Evolutionary conservation across 371 early-diverging fungal genomes (phyloP).

Genomic region (Actinomucor elegans): DNA sequence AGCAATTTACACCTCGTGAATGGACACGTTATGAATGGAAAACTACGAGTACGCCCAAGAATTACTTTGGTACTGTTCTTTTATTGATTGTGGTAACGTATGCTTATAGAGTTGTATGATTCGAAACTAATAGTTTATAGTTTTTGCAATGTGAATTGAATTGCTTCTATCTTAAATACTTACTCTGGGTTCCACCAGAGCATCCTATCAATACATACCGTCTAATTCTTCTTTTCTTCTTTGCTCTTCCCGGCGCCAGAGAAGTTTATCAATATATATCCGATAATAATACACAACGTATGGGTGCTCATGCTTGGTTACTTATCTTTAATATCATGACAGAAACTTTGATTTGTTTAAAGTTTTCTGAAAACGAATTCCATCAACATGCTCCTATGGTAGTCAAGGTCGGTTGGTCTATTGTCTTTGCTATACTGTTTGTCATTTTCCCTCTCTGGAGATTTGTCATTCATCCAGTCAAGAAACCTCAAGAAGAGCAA

Average conservation of each 20-base stretch:
- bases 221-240: constrained; percentile 78
- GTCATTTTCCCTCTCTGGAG: constrained; percentile 74
- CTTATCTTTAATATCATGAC: constrained; percentile 84
- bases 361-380: constrained; percentile 89
- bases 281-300: constrained; percentile 71
- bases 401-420: constrained; percentile 81
- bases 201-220: constrained; percentile 83
- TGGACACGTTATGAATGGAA: constrained; percentile 95
- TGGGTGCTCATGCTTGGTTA: constrained; percentile 93
- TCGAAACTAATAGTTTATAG: constrained; percentile 25
- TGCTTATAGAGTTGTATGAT: no score
- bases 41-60: constrained; percentile 75
- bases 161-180: constrained; percentile 91
- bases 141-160: constrained; percentile 85
- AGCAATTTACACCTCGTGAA: constrained; percentile 92
- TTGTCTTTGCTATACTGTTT: constrained; percentile 52
- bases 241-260: constrained; percentile 83
- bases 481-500: constrained; percentile 3
- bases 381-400: constrained; percentile 70
- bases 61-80: constrained; percentile 69
- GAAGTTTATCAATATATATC: constrained; percentile 91
- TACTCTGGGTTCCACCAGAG: constrained; percentile 93
- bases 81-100: constrained; percentile 64
- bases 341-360: constrained; percentile 86
- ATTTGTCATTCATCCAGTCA: constrained; percentile 50